Evolutionary conservation across 2,329 filamentous ascomycete species (phyloP), one percentile per base, ranked within the genome.

Genomic region (Trichoderma oligosporum): DNA sequence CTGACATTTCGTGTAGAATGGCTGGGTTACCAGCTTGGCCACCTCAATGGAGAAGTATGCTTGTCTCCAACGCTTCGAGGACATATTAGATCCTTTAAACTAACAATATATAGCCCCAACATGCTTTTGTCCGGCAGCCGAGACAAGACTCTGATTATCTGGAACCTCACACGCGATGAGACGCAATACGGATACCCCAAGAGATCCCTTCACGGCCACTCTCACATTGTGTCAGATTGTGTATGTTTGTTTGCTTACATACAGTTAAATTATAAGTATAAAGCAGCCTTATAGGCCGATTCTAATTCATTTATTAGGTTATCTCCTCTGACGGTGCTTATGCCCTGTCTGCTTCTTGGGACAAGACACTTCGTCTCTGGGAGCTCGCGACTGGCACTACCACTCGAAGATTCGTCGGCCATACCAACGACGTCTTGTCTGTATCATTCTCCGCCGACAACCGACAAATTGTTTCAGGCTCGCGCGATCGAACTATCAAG

Each of bases 401-500:
- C 79, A 99, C 94, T 76, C 89, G 94, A 76, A 91, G 91, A 74
- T 97, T 99, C 76, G 92, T 97, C 78, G 94, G 94, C 79, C 94
- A 97, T 88, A 96, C 85, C 84, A 96, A 96, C 85, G 94, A 97
- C 75, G 93, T 99, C 72, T 91, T 97, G 76, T 97, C 93, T 77
- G 94, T 99, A 77, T 97, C 92, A 70, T 99, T 99, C 89, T 97
- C 94, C 71, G 94, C 94, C 86, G 94, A 99, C 85, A 97, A 97
- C 89, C 89, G 94, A 76, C 94, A 97, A 85, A 97, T 99, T 79
- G 94, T 97, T 72, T 97, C 94, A 67, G 94, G 92, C 68, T 97
- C 94, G 66, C 92, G 94, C 78, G 94, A 99, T 84, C 88, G 91
- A 77, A 91, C 89, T 74, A 97, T 99, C 86, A 99, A 97, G 90